These are phyloP conservation scores for Verticillium dahliae DNA, from an alignment of 2,329 filamentous ascomycete species.

Conservation along the genomic window DNA sequence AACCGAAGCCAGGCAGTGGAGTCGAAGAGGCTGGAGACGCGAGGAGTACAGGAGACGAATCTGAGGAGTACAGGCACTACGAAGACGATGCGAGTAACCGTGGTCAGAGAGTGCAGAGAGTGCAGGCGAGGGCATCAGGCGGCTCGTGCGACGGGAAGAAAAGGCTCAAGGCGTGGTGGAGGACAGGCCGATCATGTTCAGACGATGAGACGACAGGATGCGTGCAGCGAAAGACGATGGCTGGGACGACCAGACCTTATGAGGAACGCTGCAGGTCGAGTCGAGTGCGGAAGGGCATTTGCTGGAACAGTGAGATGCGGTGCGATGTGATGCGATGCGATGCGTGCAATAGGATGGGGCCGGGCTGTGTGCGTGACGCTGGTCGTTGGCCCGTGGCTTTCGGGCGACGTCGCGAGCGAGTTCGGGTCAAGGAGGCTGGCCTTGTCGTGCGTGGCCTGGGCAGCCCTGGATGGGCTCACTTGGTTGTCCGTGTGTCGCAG, in stretches of 20 bases:
- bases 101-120: not conserved
- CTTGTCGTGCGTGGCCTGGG: not conserved
- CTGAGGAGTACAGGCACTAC: slow-evolving; percentile 2
- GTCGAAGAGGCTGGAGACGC: slow-evolving; percentile 8
- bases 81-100: slow-evolving; percentile 8
- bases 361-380: not conserved
- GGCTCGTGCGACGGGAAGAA: slow-evolving; percentile 6
- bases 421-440: not conserved
- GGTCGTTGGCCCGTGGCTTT: not conserved
- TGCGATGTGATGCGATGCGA: not conserved
- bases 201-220: slow-evolving; percentile 2
- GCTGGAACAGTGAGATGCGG: not conserved
- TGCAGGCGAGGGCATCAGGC: slow-evolving; percentile 6
- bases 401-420: not conserved
- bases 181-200: slow-evolving; percentile 10
- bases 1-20: not conserved
- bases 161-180: slow-evolving; percentile 4
- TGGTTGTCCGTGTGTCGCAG: not conserved
- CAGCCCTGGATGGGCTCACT: not conserved
- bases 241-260: slow-evolving; percentile 7
- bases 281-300: not conserved
- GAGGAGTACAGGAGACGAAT: slow-evolving; percentile 7
- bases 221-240: not conserved
- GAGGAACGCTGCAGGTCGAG: slow-evolving; percentile 3
- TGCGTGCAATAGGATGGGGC: not conserved